Percentiles rank a stretch among this genome's conserved stretches.
These are phyloP conservation scores for Guyanaporus albipodus DNA, from an alignment of 768 basidiomycete species.

Conservation along the genomic window DNA sequence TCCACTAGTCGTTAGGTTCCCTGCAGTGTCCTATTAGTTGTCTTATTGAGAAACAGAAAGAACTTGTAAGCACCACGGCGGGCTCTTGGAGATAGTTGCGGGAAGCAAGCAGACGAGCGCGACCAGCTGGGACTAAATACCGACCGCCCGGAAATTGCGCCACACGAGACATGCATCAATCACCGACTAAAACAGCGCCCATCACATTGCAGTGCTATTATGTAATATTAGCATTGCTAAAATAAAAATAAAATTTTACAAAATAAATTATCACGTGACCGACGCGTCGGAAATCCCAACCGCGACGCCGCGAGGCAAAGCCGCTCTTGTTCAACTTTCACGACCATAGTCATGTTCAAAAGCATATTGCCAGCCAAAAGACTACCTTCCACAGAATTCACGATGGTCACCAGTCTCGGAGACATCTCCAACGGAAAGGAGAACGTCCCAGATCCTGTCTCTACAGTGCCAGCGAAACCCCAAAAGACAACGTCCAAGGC, in stretches of 20 bases:
- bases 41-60: background rate
- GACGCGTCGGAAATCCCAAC: conserved; percentile 31
- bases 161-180: conserved; percentile 21
- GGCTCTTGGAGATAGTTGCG: background rate
- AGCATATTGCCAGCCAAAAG: conserved; percentile 71
- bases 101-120: background rate
- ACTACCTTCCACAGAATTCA: conserved; percentile 63
- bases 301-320: conserved; percentile 26
- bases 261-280: conserved; percentile 34
- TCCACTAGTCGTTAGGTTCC: conserved; percentile 12
- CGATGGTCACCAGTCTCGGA: conserved; percentile 56
- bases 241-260: conserved; percentile 4
- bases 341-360: conserved; percentile 62
- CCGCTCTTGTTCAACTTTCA: background rate
- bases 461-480: conserved; percentile 31
- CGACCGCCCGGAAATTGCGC: conserved; percentile 31
- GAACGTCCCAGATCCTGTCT: conserved; percentile 50
- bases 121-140: conserved; percentile 23
- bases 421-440: conserved; percentile 61
- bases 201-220: conserved; percentile 10
- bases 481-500: conserved; percentile 15
- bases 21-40: conserved; percentile 12
- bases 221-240: conserved; percentile 13
- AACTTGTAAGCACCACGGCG: conserved; percentile 4
- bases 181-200: conserved; percentile 13